These are phyloP conservation scores for Herpetospermum pedunculosum DNA, from an alignment of 306 rosid species.

Conservation along the genomic window DNA sequence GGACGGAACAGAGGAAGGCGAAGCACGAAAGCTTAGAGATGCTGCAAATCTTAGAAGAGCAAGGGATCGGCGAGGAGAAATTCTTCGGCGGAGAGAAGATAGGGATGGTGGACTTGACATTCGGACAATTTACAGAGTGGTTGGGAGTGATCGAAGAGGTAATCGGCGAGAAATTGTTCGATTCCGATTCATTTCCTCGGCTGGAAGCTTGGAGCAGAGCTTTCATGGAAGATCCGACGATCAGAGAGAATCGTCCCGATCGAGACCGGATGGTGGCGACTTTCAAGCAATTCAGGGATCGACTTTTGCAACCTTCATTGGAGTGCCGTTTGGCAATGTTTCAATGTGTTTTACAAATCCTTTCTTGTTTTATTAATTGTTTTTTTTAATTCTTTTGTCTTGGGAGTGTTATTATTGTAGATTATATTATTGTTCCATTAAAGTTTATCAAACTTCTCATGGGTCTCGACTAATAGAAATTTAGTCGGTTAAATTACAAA, in stretches of 20 bases:
- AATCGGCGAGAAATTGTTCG: slow-evolving; percentile 14
- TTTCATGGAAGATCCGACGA: slow-evolving; percentile 23
- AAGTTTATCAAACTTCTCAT: no score
- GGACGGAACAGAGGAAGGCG: slow-evolving; percentile 13
- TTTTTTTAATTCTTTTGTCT: no score
- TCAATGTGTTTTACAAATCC: no score
- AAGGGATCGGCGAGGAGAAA: slow-evolving; percentile 12
- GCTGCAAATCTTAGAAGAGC: slow-evolving; percentile 14
- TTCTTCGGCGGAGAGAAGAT: slow-evolving; percentile 22
- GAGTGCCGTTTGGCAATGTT: no score
- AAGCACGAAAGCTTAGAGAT: not conserved
- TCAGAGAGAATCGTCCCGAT: slow-evolving; percentile 28
- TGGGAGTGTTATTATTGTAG: no score
- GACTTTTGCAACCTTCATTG: not conserved
- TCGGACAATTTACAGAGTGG: slow-evolving; percentile 11
- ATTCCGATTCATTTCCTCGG: slow-evolving; percentile 18
- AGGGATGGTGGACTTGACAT: slow-evolving; percentile 15
- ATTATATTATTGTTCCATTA: no score
- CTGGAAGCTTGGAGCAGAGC: slow-evolving; percentile 30
- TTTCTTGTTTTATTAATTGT: no score
- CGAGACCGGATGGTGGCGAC: not conserved
- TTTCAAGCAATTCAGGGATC: not conserved
- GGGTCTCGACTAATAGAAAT: no score
- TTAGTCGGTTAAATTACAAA: no score
- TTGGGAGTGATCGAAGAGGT: slow-evolving; percentile 12